Evolutionary conservation across 345 rosid genomes (phyloP), one percentile per base, ranked within the genome.

Genomic region (Nasturtium officinale): DNA sequence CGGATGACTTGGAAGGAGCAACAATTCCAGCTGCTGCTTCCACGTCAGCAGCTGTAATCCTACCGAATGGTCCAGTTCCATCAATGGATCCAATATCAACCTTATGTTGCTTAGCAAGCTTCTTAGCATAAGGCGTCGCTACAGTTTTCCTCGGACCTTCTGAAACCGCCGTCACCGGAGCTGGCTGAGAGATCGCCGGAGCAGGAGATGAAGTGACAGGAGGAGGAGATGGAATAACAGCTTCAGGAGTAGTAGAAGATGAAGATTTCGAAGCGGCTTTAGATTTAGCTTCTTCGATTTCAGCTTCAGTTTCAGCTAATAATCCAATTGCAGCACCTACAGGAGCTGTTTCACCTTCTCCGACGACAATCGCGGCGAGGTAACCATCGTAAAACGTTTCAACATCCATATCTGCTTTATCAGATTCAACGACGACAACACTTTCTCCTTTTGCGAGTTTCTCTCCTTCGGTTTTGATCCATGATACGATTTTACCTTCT

Each of bases 331-430:
- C 87, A 9, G 96, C 81, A 9, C 98, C 97, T 0, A 94, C 96
- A 0, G 93, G 97, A 71, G 98, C 97, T 11, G 85, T 72, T 57
- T 94, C 96, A 13, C 98, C 98, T 46, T 87, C 98, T 17, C 91
- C 87, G 32, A 94, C 96, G 43, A 94, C 96, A 21, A 94, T 91
- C 17, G 98, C 97, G 23, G 97, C 98, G 40, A 91, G 95, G 69
- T 89, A 90, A 10, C 97, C 98, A 20, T 89, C 95, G 69, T 94
- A 90, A 76, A 94, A 94, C 12, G 96, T 94, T 80, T 90, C 97
- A 5, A 94, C 97, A 54, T 94, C 98, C 98, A 94, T 90, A 79
- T 90, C 98, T 5, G 98, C 98, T 74, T 94, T 94, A 78, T 90
- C 98, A 50, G 98, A 91, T 79, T 94, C 97, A 9, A 94, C 97